Evolutionary conservation across 495 filamentous ascomycete genomes (phyloP).

Genomic region (Lichenothelia convexa): DNA sequence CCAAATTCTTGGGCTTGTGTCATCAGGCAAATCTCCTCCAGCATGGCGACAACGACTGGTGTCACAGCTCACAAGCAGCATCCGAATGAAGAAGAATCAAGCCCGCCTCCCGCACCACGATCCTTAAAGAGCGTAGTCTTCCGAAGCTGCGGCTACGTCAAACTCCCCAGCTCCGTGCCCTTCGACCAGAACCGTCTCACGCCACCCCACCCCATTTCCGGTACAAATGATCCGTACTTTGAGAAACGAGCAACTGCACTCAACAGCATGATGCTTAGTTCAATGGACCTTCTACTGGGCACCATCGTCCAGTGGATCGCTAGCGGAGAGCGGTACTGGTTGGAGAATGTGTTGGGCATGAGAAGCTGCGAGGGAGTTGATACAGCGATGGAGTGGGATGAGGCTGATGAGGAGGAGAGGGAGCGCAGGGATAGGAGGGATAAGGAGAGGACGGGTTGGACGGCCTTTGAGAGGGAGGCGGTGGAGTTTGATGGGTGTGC

Average conservation of each 20-base stretch:
- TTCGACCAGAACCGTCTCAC: slow-evolving; percentile 15
- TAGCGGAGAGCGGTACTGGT: slow-evolving; percentile 9
- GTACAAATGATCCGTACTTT: slow-evolving; percentile 7
- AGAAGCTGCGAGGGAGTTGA: no score
- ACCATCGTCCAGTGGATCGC: slow-evolving; percentile 17
- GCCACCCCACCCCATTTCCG: not conserved
- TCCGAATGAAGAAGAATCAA: not conserved
- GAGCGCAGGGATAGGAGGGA: no score
- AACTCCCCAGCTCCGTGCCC: slow-evolving; percentile 5
- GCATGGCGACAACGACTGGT: not conserved
- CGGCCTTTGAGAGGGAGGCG: slow-evolving; percentile 10
- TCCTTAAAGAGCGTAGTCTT: slow-evolving; percentile 9
- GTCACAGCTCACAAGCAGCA: not conserved
- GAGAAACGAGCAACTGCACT: slow-evolving; percentile 7
- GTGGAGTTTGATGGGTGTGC: slow-evolving; percentile 17
- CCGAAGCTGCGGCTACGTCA: slow-evolving; percentile 19
- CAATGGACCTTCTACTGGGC: slow-evolving; percentile 9
- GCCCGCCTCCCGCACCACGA: no score
- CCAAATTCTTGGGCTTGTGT: slow-evolving; percentile 19
- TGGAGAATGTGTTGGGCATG: slow-evolving; percentile 15
- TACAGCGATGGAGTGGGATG: no score
- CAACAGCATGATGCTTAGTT: slow-evolving; percentile 5
- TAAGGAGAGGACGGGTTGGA: slow-evolving; percentile 17
- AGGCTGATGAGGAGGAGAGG: no score
- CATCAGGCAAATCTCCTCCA: slow-evolving; percentile 12